Evolutionary conservation across 208 protist species (phyloP), one percentile per base, ranked within the genome.

Genomic region (Wallacemonas rigidus): DNA sequence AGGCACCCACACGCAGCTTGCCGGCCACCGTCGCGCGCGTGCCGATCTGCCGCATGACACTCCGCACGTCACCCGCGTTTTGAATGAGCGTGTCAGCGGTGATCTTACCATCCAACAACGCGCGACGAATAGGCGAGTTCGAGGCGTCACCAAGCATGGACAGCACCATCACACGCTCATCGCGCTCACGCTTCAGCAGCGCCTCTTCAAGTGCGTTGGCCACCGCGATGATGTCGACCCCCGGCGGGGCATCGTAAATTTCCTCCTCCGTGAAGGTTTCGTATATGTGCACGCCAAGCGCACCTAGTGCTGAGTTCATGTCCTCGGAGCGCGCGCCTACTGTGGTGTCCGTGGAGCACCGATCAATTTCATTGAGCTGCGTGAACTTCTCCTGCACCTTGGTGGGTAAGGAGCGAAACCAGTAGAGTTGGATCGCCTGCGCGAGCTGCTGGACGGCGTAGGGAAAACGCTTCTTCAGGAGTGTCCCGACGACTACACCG

Each of bases 231-330:
- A 74, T 43, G 63, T 84, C 73, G 12, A 69, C 69, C 14, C 44
- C 67, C 2, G 71, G 12, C 57, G 80, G 80, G 6, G 82, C 77
- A 39, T 88, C 79, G 69, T 84, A 75, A 43, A 87, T 71, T 58
- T 94, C 86, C 55, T 90, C 85, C n/a, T 91, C 86, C 0, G 85
- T 94, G 76, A 94, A 92, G 63, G 62, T 81, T 14, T 74, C 77
- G 61, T 79, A 84, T 26, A 94, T 61, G 62, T 82, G 85, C 26
- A 92, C 72, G n/a, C 87, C 86, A 35, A 92, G 53, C n/a, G 74
- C 61, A 15, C 88, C 80, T 2, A 90, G 86, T 9, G 62, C 26
- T 5, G 72, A 45, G 63, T 69, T 74, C 35, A 71, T 71, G 36
- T 47, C 72, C 44, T 82, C 77, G 1, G 73, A 75, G n/a, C 58